Conservation (phyloP, 2,329 filamentous ascomycete species). For the Triangularia verruculosa region DNA sequence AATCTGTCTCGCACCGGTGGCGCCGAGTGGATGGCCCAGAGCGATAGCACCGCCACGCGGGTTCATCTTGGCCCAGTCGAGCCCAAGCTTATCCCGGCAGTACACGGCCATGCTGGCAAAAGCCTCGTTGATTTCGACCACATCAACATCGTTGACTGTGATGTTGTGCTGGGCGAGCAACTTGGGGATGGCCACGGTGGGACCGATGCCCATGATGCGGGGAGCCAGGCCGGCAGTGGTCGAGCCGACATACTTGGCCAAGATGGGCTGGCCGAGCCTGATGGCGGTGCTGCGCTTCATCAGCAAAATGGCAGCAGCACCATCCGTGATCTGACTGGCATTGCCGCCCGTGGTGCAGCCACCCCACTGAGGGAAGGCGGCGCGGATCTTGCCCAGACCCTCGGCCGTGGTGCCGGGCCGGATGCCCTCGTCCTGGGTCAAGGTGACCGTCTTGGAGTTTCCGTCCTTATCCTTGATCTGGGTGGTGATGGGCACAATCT, state of each 20-base stretch:
- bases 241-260: constrained; percentile 91
- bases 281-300: constrained; percentile 93
- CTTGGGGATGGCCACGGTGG: constrained; percentile 73
- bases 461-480: constrained; percentile 82
- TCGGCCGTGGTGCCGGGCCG: constrained; percentile 87
- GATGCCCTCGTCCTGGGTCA: constrained; percentile 87
- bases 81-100: constrained; percentile 69
- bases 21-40: constrained; percentile 76
- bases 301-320: constrained; percentile 81
- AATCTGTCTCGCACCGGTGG: constrained; percentile 76
- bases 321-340: constrained; percentile 91
- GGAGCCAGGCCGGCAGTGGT: constrained; percentile 88
- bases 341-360: constrained; percentile 87
- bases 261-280: constrained; percentile 82
- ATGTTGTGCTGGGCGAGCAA: constrained; percentile 78
- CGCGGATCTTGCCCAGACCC: constrained; percentile 75
- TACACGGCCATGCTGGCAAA: constrained; percentile 98
- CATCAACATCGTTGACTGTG: constrained; percentile 76
- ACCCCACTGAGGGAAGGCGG: constrained; percentile 88
- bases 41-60: constrained; percentile 78
- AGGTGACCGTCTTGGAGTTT: constrained; percentile 70
- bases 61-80: constrained; percentile 77
- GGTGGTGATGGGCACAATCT: constrained; percentile 85
- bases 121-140: constrained; percentile 94
- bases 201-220: constrained; percentile 94